phyloP scores from a whole-genome alignment of 306 rosid genomes.

The Casuarina cunninghamiana region DNA sequence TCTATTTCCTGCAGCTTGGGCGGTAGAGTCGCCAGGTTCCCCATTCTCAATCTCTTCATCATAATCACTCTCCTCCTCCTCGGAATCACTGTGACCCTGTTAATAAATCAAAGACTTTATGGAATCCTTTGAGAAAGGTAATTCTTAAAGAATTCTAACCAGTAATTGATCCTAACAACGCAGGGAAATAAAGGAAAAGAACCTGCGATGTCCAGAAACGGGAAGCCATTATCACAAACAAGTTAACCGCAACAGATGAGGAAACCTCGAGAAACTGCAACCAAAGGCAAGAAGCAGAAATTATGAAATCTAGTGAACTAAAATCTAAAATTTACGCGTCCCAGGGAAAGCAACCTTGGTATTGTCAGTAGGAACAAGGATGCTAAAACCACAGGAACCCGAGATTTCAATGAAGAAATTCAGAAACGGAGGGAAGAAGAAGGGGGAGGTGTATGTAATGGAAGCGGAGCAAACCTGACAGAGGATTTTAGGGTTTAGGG shows the following conservation, averaged over 20 bases:
- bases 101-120: not conserved
- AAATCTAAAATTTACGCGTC: not conserved
- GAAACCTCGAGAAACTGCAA: conserved; percentile 1
- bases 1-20: conserved; percentile 29
- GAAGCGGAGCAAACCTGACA: no score
- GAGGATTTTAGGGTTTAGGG: no score
- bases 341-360: not conserved
- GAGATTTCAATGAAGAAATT: no score
- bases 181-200: not conserved
- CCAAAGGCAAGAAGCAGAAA: not conserved
- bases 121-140: not conserved
- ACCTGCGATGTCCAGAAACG: conserved; percentile 31
- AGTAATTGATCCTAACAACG: not conserved
- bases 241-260: not conserved
- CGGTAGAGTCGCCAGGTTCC: conserved; percentile 35
- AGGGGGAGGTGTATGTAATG: no score
- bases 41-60: conserved; percentile 48
- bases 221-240: conserved; percentile 31
- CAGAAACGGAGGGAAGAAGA: no score
- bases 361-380: not conserved
- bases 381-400: not conserved
- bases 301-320: not conserved
- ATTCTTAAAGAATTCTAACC: not conserved
- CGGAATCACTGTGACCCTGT: conserved; percentile 78
- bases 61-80: conserved; percentile 68